Evolutionary conservation across 1,139 yeast species (phyloP), one percentile per base, ranked within the genome.

Genomic region (Geotrichum reessii): DNA sequence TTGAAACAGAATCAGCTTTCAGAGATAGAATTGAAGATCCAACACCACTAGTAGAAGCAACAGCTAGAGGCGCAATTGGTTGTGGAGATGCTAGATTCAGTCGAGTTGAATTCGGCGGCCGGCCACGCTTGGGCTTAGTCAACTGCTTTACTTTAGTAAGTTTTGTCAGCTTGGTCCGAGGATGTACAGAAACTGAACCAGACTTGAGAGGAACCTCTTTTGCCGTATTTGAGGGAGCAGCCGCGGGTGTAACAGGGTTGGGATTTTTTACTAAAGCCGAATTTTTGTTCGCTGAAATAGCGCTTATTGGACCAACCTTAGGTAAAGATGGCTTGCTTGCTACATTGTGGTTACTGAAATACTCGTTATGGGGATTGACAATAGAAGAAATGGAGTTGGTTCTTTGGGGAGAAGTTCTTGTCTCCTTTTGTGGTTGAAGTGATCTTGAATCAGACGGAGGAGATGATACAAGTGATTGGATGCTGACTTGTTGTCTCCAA

Each of bases 51-150:
- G 17, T 21, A 27, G 50, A 27, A 28, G 47, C 25, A 8, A 25
- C n/a, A 11, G 49, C 49, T 9, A 51, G 21, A 24, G 58, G 58
- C 3, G 58, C 58, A 52, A 56, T 56, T 11, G 55, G 56, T 17
- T 56, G 58, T 8, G 51, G 50, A 21, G 48, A 42, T 3, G 53
- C 14, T n/a, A 52, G 47, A 40, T 52, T 37, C 27, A 48, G 6
- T 19, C 47, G 21, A 11, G 58, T 47, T 27, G 58, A 56, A 27
- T 52, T 56, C 3, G 58, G 56, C 7, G 58, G 58, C 25, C 56
- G 24, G 9, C 58, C 56, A 27, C 58, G 21, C 40, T 44, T 56
- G n/a, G 58, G 56, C 19, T 51, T 51, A 4, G 50, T 17, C 14
- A 27, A 27, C 9, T 24, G 37, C 25, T 27, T 48, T 12, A 8